phyloP scores from a whole-genome alignment of 1,284 basidiomycete genomes.

The Hemileia vastatrix region DNA sequence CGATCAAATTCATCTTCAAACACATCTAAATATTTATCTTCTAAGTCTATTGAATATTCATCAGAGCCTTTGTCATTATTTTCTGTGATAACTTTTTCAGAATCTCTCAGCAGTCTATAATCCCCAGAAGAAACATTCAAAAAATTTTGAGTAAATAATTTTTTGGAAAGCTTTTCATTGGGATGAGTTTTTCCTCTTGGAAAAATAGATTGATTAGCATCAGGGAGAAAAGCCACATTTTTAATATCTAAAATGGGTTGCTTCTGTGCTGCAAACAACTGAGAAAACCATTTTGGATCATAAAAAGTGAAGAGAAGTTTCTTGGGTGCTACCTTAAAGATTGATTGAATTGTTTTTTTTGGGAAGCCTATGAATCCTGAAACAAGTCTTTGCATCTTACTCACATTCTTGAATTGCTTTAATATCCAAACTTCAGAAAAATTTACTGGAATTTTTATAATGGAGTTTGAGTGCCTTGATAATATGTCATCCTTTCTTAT shows the following conservation, averaged over 20 bases:
- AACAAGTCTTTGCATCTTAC: no score
- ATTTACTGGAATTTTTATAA: no score
- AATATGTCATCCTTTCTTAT: no score
- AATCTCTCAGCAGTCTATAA: neutral
- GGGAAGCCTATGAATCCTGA: no score
- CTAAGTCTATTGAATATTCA: no score
- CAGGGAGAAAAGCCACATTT: neutral
- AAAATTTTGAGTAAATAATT: conserved; percentile 2
- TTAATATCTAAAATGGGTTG: neutral
- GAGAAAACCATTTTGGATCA: neutral
- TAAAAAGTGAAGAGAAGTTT: conserved; percentile 10
- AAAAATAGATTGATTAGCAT: conserved; percentile 4
- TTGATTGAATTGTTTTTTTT: neutral
- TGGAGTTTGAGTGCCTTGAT: no score
- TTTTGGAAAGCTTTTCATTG: conserved; percentile 1
- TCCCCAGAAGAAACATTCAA: neutral
- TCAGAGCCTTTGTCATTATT: no score
- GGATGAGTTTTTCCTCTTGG: neutral
- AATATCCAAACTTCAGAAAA: no score
- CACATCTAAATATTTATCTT: neutral
- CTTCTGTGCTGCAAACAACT: neutral
- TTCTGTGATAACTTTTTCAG: no score
- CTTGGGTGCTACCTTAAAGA: conserved; percentile 1
- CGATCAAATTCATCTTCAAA: neutral
- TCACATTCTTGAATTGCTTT: no score